Conservation (phyloP, 148 eudicot genomes). For the Rhododendron griersonianum region DNA sequence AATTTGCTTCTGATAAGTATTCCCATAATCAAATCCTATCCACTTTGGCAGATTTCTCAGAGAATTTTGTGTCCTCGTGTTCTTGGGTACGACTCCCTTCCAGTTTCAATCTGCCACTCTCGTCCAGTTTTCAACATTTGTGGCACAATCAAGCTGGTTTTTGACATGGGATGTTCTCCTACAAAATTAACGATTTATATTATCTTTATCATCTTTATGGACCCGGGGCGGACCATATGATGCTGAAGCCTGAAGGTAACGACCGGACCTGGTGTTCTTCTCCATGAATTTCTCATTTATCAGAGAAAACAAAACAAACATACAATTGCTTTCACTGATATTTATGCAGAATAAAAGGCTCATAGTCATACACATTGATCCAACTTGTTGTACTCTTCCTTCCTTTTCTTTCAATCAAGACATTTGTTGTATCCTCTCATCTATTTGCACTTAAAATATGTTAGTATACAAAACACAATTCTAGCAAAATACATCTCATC, state of each 20-base stretch:
- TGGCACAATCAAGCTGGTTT: no score
- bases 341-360: no score
- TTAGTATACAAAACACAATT: not conserved
- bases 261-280: not conserved
- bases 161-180: no score
- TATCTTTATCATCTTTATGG: not conserved
- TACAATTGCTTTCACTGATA: not conserved
- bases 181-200: not conserved
- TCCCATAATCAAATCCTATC: no score
- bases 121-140: no score
- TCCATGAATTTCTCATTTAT: not conserved
- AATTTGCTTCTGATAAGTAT: no score
- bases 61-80: not conserved
- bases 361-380: not conserved
- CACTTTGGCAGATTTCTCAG: not conserved
- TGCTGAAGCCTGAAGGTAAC: no score
- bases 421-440: not conserved
- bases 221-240: no score
- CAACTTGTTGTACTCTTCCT: not conserved
- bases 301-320: not conserved
- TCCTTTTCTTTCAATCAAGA: not conserved
- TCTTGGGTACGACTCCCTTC: no score
- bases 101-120: no score
- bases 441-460: not conserved
- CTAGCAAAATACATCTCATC: not conserved